Base-by-base conservation (phyloP, 805 yeast genomes). In the Saccharomycopsis selenospora region DNA sequence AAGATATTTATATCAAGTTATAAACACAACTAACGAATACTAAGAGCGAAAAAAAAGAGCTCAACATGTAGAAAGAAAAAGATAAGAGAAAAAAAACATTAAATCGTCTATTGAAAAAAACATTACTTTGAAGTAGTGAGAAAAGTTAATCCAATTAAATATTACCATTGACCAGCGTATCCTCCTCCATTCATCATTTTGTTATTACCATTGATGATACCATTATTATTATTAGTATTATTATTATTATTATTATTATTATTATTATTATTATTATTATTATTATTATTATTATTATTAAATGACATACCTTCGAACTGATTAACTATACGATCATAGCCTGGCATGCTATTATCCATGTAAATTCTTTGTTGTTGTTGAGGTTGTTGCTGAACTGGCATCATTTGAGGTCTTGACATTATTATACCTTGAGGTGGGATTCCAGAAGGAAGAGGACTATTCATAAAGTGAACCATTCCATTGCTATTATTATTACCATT, bases 131-230 rank as follows among this genome's bases (percentile, higher is more conserved):
- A n/a, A n/a, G n/a, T n/a, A n/a, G n/a, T n/a, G n/a, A n/a, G n/a
- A n/a, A n/a, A n/a, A n/a, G n/a, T n/a, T n/a, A n/a, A n/a, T n/a
- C n/a, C n/a, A n/a, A n/a, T n/a, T n/a, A n/a, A n/a, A n/a, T n/a
- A n/a, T n/a, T n/a, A n/a, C n/a, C n/a, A n/a, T n/a, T n/a, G n/a
- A n/a, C n/a, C n/a, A n/a, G n/a, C n/a, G n/a, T n/a, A n/a, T n/a
- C n/a, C n/a, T n/a, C n/a, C n/a, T 14, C 38, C 38, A 20, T 33
- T 33, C 38, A 33, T 33, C 38, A 33, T 33, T 10, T 33, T 23
- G 43, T 41, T 40, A 24, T 14, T 33, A n/a, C n/a, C n/a, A n/a
- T n/a, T n/a, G n/a, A n/a, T n/a, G n/a, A n/a, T n/a, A 33, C 18
- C 18, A 30, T 22, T 30, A 29, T 8, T 28, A 11, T 27, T 42